Base-by-base conservation (phyloP, 306 rosid species). In the Prunus mira region DNA sequence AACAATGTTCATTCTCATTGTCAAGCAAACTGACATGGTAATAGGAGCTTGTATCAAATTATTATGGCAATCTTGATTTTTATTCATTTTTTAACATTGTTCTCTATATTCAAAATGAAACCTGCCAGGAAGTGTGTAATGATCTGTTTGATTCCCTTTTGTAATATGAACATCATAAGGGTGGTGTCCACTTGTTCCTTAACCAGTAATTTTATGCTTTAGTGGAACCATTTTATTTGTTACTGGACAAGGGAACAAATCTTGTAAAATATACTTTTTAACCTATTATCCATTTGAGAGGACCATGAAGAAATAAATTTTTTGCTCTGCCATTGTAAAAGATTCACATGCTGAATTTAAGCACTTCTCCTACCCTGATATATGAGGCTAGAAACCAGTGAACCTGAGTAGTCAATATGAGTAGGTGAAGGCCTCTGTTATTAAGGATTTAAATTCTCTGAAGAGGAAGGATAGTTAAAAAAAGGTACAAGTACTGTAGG, bases 1-100 rank as follows among this genome's bases (percentile, higher is more conserved):
- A 73, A 89, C 97, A 34, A 76, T 88, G 90, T 91, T 84, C 81
- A 72, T 87, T 82, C 86, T 95, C 77, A 83, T 95, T 77, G 86
- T 82, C 72, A 92, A 77, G 81, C 85, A 70, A 77, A 71, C 82
- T 84, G 90, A 79, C 79, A 81, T 85, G 88, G 98, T 95, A 84
- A 87, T 27, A 27, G 0, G 91, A 34, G 55, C 63, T 76, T 75
- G 61, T 68, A 12, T 56, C 34, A 24, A 63, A 79, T 12, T 81
- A 25, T 47, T 62, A 80, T 45, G 47, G 56, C 67, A 24, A 45
- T 67, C 54, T 63, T 72, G 58, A 57, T 77, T 63, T 73, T 76
- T 25, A 72, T 62, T 71, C 38, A 55, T 74, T 61, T 75, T 24
- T 75, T 62, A 25, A 25, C 63, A 32, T 65, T 8, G 60, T 55